Conservation (phyloP, 2,329 filamentous ascomycete genomes). For the Thelonectria rubi region DNA sequence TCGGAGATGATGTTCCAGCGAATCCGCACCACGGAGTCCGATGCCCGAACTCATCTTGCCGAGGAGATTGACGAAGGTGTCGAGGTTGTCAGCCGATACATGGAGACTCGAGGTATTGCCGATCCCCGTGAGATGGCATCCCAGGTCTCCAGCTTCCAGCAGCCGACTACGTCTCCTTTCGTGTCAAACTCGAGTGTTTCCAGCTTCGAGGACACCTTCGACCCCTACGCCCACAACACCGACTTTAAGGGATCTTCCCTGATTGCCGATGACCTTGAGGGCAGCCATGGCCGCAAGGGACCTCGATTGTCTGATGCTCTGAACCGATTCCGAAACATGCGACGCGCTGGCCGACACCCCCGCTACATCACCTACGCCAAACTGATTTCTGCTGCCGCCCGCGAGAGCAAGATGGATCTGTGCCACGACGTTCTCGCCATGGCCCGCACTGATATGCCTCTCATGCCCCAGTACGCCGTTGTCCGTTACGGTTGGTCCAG, state of each 20-base stretch:
- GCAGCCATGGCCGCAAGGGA: conserved; percentile 75
- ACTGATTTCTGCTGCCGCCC: conserved; percentile 88
- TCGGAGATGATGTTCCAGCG: conserved; percentile 88
- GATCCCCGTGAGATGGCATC: conserved; percentile 65
- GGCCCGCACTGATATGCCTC: conserved; percentile 88
- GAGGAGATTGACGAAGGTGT: conserved; percentile 90
- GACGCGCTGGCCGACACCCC: conserved; percentile 88
- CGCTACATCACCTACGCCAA: conserved; percentile 98
- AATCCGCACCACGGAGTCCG: conserved; percentile 70
- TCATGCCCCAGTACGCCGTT: conserved; percentile 82
- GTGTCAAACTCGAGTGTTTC: conserved; percentile 65
- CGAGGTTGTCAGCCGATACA: conserved; percentile 71
- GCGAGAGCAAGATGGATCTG: conserved; percentile 81
- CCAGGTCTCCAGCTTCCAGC: conserved; percentile 52
- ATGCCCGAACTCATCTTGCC: conserved; percentile 63
- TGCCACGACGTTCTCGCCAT: conserved; percentile 89
- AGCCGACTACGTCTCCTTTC: conserved; percentile 62
- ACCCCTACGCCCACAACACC: conserved; percentile 89
- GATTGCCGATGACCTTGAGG: conserved; percentile 91
- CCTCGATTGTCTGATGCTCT: conserved; percentile 83
- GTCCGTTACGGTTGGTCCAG: conserved; percentile 97
- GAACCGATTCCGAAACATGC: conserved; percentile 88
- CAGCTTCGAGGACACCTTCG: conserved; percentile 81
- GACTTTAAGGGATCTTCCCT: conserved; percentile 93
- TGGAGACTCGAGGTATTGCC: conserved; percentile 63